phyloP scores from a whole-genome alignment of 306 rosid species.

The Quercus wislizeni region DNA sequence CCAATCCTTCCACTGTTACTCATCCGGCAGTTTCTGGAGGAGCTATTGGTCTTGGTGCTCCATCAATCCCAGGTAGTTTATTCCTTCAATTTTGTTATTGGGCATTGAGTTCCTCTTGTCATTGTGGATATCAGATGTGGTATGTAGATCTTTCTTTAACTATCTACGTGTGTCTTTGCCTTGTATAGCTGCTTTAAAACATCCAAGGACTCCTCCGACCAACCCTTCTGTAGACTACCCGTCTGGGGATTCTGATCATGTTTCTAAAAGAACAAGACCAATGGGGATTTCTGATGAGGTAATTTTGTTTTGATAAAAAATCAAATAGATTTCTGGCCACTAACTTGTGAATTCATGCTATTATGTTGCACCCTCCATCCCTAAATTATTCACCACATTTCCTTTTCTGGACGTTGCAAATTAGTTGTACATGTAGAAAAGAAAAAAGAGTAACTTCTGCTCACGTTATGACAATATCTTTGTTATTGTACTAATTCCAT shows the following conservation, averaged over 20 bases:
- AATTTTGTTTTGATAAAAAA: conserved; percentile 12
- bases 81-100: conserved; percentile 18
- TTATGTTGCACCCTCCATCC: background rate
- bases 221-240: conserved; percentile 91
- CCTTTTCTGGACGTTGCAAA: background rate
- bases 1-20: conserved; percentile 85
- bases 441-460: background rate
- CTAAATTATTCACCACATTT: background rate
- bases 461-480: background rate
- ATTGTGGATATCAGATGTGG: conserved; percentile 2
- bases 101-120: conserved; percentile 10
- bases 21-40: conserved; percentile 90
- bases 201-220: conserved; percentile 94
- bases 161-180: conserved; percentile 24
- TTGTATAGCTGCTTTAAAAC: conserved; percentile 83
- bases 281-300: conserved; percentile 92
- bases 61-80: conserved; percentile 82
- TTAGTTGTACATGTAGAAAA: background rate
- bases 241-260: conserved; percentile 89
- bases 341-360: background rate
- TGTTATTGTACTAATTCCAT: background rate
- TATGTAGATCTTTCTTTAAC: conserved; percentile 13
- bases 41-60: conserved; percentile 93
- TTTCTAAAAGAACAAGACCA: conserved; percentile 84
- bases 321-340: background rate